Evolutionary conservation across 176 grass and related monocot species (phyloP), one percentile per base, ranked within the genome.

Genomic region (Tillandsia leiboldiana): DNA sequence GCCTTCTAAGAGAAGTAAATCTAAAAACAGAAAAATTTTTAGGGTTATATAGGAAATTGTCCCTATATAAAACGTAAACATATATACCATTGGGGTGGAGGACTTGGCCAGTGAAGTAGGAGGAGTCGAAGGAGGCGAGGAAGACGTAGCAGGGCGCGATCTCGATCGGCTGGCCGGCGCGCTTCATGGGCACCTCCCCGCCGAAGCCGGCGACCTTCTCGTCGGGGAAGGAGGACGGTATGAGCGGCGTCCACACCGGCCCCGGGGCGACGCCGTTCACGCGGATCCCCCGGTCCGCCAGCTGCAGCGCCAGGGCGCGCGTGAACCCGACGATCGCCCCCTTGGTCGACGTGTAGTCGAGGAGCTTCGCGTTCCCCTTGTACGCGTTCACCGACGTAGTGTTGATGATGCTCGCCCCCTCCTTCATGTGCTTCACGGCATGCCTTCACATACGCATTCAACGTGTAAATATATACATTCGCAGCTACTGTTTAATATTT

Each of bases 271-370:
- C 90, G 12, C 85, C 90, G 10, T 93, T 93, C 0, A 93, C 90
- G 0, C 86, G 48, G 11, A 93, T 86, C 10, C 83, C 86, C 49
- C 77, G 73, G 1, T 81, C 80, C 0, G 68, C 90, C 2, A 86
- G 71, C 77, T 88, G 83, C 73, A 93, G 72, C 59, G 83, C 75
- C 48, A 93, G 64, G 5, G 77, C 80, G 0, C 90, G 58, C 20
- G 90, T 93, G 77, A 93, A 89, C 11, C 80, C 77, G 10, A 93
- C 86, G 73, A 86, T 77, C 3, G 80, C 86, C 50, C 90, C 90
- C 83, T 93, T 96, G 18, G 83, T 96, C n/a, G 92, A 64, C 78
- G 92, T 91, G 88, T 96, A 96, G 76, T 96, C 92, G 10, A 96
- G 70, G 51, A 96, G 78, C 67, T 69, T 82, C 11, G 69, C 63